Evolutionary conservation across 208 protist species (phyloP), one percentile per base, ranked within the genome.

Genomic region (Novymonas esmeraldas): DNA sequence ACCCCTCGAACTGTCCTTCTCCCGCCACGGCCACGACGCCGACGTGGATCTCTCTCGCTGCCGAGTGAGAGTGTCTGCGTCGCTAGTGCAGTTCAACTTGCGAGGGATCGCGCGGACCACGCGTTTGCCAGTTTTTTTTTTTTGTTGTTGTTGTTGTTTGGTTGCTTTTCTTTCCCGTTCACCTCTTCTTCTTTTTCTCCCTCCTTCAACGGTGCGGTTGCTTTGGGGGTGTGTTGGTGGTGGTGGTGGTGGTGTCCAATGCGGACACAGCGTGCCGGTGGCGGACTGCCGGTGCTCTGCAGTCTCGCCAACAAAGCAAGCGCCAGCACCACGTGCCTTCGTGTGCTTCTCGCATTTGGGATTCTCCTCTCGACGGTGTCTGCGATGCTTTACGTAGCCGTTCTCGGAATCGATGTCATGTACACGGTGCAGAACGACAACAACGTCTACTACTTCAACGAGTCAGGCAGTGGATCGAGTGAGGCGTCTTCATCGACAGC

Each of bases 401-500:
- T 38, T 0, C 29, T 69, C 6, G 70, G 62, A 14, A 50, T 62
- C 3, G 70, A 76, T 26, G 41, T 51, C 2, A 10, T 54, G 0
- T 76, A 70, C 49, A 7, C 3, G 24, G 14, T 76, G 41, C 70
- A 49, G 20, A 76, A 64, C 46, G 11, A 9, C 6, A 2, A 57
- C 1, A 76, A 76, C n/a, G 22, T 76, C 7, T 76, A 70, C 49
- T 44, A 44, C 38, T 36, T 16, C 18, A 24, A 51, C 36, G 13
- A 9, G 10, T 33, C 44, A 6, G n/a, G 24, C 44, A 3, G 11
- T 0, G n/a, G 31, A 0, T 10, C 36, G 3, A 51, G 56, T 16
- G 52, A 29, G 11, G 18, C 24, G n/a, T 6, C 14, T 6, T 24
- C 41, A 11, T 6, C 0, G 20, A 20, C 38, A n/a, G n/a, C n/a